A percentile compares a stretch with the other conserved stretches of the same genome.
Conservation (phyloP, 225 moss, liverwort and hornwort genomes). For the Neckera pumila region DNA sequence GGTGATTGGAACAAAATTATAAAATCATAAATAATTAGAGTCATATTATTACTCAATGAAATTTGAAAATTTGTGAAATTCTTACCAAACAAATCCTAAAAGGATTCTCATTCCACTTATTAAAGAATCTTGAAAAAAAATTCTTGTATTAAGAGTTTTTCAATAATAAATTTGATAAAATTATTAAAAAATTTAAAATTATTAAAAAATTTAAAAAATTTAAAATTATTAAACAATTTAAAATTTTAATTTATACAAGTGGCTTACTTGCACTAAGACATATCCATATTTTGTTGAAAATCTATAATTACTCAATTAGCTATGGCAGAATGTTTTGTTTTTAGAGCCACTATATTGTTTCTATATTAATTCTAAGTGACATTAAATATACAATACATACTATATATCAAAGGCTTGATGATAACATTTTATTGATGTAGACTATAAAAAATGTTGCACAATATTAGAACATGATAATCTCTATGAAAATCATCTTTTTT, state of each 20-base stretch:
- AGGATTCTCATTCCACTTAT: neutral
- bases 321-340: neutral
- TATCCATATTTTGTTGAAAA: neutral
- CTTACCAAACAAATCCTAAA: rapidly evolving
- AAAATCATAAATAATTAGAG: neutral
- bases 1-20: neutral
- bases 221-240: neutral
- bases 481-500: neutral
- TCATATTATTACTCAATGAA: neutral
- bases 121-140: neutral
- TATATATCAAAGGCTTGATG: neutral
- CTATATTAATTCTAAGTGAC: neutral
- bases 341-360: neutral
- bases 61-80: neutral
- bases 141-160: neutral
- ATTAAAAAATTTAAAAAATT: neutral
- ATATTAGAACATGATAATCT: neutral
- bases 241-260: neutral
- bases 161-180: neutral
- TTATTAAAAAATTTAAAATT: neutral
- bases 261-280: neutral
- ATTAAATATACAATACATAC: neutral
- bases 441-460: neutral
- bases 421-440: neutral
- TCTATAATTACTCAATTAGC: neutral